Percentiles rank a stretch among this genome's conserved stretches.
These are phyloP conservation scores for Acarospora socialis DNA, from an alignment of 2,329 filamentous ascomycete species.

Conservation along the genomic window DNA sequence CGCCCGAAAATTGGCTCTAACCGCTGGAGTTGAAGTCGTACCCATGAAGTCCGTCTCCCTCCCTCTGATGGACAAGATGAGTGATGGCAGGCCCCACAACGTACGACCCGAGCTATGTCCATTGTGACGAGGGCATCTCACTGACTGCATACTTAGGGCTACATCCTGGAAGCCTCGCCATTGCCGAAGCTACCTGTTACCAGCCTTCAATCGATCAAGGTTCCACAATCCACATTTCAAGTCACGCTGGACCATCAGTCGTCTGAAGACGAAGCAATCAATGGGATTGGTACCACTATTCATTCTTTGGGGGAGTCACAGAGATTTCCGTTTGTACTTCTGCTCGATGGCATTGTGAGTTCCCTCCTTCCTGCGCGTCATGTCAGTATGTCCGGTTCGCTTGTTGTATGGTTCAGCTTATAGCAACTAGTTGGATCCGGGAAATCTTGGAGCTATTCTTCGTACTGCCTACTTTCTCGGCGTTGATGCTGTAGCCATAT, in stretches of 20 bases:
- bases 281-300: slow-evolving; percentile 48
- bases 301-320: slow-evolving; percentile 3
- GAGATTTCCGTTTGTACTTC: slow-evolving; percentile 53
- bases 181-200: slow-evolving; percentile 57
- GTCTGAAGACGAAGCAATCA: slow-evolving; percentile 57
- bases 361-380: too few relatives aligned
- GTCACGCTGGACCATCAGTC: slow-evolving; percentile 53
- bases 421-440: slow-evolving; percentile 55
- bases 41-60: slow-evolving; percentile 48
- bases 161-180: slow-evolving; percentile 73
- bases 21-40: slow-evolving; percentile 38
- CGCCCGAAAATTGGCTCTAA: slow-evolving; percentile 26
- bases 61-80: slow-evolving; percentile 68
- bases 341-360: slow-evolving; percentile 53
- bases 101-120: slow-evolving; percentile 17
- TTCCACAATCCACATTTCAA: slow-evolving; percentile 37
- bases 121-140: too few relatives aligned
- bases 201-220: slow-evolving; percentile 38
- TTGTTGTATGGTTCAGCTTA: too few relatives aligned
- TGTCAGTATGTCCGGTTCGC: too few relatives aligned
- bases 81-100: slow-evolving; percentile 71
- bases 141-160: slow-evolving; percentile 38
- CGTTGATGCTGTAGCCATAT: slow-evolving; percentile 67
- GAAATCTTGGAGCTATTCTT: slow-evolving; percentile 80
- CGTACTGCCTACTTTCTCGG: slow-evolving; percentile 86